phyloP scores from a whole-genome alignment of 805 yeast genomes.

The Debaryomyces maramus region DNA sequence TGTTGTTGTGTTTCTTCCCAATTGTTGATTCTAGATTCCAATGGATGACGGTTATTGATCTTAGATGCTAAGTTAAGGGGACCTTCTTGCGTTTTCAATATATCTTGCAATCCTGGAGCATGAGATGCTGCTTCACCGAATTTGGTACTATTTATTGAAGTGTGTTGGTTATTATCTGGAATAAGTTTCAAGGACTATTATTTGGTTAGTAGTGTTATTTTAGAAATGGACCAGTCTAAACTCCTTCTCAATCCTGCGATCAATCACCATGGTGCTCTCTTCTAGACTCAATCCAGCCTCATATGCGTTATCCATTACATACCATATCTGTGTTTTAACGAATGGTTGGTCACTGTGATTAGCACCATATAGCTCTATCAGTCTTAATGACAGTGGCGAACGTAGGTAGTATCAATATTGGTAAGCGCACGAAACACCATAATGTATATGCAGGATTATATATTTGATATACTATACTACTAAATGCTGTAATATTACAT shows the following conservation, averaged over 20 bases:
- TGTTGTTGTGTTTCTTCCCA: constrained; percentile 82
- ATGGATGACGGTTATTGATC: constrained; percentile 79
- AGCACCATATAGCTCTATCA: too few species aligned
- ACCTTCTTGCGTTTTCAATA: constrained; percentile 64
- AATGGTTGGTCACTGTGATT: too few species aligned
- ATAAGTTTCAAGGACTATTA: constrained; percentile 52
- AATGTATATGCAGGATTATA: constrained; percentile 1
- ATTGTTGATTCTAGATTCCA: constrained; percentile 68
- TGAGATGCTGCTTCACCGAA: constrained; percentile 60
- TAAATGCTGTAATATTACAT: constrained; percentile 7
- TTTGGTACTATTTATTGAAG: constrained; percentile 51
- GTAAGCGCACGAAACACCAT: not conserved
- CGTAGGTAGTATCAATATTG: not conserved
- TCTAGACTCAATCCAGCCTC: too few species aligned
- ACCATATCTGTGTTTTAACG: too few species aligned
- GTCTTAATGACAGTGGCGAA: constrained; percentile 1
- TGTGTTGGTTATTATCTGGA: constrained; percentile 50
- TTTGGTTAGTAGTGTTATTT: not conserved
- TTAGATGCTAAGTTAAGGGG: constrained; percentile 60
- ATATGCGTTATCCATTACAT: too few species aligned
- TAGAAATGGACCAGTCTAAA: too few species aligned
- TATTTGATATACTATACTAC: not conserved
- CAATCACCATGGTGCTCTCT: too few species aligned
- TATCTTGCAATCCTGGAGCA: constrained; percentile 70
- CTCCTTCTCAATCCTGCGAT: too few species aligned